Percentiles rank a stretch among this genome's conserved stretches.
Evolutionary conservation across 169 alveolate species (phyloP).

Genomic region (Eimeria tenella): DNA sequence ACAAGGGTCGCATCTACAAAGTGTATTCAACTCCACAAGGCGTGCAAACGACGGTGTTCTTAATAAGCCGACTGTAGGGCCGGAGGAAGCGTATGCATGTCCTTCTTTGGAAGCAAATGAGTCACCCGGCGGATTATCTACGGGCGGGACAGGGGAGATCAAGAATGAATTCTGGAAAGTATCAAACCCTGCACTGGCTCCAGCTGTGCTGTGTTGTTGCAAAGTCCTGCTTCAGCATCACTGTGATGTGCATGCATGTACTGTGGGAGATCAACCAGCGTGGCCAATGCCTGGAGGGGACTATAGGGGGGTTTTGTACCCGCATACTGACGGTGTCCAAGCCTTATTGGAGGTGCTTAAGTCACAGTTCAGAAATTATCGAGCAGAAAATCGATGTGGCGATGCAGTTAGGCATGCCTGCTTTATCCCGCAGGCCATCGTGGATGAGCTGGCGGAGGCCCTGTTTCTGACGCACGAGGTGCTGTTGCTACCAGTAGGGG

Average conservation of each 20-base stretch:
- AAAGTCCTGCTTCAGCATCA: constrained; percentile 21
- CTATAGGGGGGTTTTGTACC: neutral
- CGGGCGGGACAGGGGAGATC: neutral
- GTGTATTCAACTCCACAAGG: too few relatives aligned
- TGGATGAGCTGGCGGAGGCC: constrained; percentile 24
- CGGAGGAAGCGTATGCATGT: neutral
- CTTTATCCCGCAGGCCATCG: constrained; percentile 20
- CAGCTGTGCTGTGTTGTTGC: constrained; percentile 16
- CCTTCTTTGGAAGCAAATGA: neutral
- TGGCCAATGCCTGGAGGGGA: neutral
- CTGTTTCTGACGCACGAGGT: constrained; percentile 44
- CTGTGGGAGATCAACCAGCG: neutral
- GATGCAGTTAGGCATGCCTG: neutral
- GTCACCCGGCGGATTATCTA: neutral
- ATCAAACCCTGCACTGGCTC: constrained; percentile 28
- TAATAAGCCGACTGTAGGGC: neutral
- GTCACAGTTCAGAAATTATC: neutral
- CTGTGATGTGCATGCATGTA: constrained; percentile 17
- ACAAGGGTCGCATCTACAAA: too few relatives aligned
- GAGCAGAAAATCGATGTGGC: neutral
- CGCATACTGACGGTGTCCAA: constrained; percentile 21
- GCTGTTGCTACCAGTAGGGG: neutral
- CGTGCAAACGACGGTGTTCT: neutral
- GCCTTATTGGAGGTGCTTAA: neutral
- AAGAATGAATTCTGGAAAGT: neutral